Evolutionary conservation across 164 flowering plant species (phyloP).

Genomic region (Vitis riparia): DNA sequence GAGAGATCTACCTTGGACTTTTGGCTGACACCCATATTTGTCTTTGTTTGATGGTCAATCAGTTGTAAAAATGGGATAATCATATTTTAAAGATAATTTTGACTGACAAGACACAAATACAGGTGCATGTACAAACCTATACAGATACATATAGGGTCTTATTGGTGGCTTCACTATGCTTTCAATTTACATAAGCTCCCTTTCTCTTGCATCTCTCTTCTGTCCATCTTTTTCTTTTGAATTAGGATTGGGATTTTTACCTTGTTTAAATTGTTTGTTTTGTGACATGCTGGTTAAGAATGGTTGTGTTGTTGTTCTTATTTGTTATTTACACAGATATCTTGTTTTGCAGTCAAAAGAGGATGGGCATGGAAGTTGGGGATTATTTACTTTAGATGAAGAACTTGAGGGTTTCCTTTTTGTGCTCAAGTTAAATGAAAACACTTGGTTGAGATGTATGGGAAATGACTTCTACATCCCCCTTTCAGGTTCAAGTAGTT

Average conservation of each 20-base stretch:
- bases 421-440: slow-evolving; percentile 76
- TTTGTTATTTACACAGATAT: slow-evolving; percentile 5
- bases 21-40: not conserved
- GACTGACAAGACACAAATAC: no score
- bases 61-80: not conserved
- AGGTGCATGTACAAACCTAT: no score
- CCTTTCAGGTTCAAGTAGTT: slow-evolving; percentile 37
- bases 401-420: slow-evolving; percentile 64
- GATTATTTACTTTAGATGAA: slow-evolving; percentile 61
- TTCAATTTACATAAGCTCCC: not conserved
- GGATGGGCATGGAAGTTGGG: slow-evolving; percentile 57
- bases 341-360: slow-evolving; percentile 59
- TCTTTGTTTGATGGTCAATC: not conserved
- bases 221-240: not conserved
- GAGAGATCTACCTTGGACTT: not conserved
- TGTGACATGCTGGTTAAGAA: not conserved
- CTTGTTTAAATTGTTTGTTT: not conserved
- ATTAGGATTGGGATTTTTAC: not conserved
- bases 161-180: no score
- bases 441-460: slow-evolving; percentile 68
- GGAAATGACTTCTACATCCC: slow-evolving; percentile 84
- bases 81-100: no score
- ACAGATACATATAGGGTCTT: no score
- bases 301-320: not conserved
- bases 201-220: not conserved